Evolutionary conservation across 2,329 filamentous ascomycete species (phyloP).

Genomic region (Penicillium janthinellum): DNA sequence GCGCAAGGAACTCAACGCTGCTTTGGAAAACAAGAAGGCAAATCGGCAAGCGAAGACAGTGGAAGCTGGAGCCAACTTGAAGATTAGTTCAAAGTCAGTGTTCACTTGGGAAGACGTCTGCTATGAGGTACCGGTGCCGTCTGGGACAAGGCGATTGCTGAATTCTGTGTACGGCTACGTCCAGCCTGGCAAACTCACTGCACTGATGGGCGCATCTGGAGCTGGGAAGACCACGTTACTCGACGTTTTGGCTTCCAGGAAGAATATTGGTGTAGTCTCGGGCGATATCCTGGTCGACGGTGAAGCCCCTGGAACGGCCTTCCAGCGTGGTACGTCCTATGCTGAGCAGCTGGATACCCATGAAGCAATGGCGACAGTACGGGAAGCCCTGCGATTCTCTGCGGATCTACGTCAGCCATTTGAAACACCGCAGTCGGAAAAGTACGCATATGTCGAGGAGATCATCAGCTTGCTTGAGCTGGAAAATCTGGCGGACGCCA

Average conservation of each 20-base stretch:
- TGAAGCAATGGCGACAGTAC: slow-evolving; percentile 62
- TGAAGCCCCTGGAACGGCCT: slow-evolving; percentile 57
- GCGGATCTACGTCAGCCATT: slow-evolving; percentile 65
- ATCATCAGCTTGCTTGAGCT: slow-evolving; percentile 66
- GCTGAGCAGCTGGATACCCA: slow-evolving; percentile 68
- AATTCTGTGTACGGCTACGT: slow-evolving; percentile 54
- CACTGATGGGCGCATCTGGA: slow-evolving; percentile 58
- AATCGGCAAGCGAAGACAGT: slow-evolving; percentile 37
- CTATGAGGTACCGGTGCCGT: slow-evolving; percentile 53
- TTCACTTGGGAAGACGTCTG: slow-evolving; percentile 57
- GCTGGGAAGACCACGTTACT: slow-evolving; percentile 85
- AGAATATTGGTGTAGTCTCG: slow-evolving; percentile 65
- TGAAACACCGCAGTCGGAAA: slow-evolving; percentile 60
- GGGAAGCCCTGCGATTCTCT: slow-evolving; percentile 68
- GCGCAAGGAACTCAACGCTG: slow-evolving; percentile 39
- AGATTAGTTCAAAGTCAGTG: slow-evolving; percentile 57
- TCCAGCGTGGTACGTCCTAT: slow-evolving; percentile 66
- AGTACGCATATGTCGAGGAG: slow-evolving; percentile 67
- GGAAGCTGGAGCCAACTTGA: slow-evolving; percentile 48
- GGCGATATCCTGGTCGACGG: slow-evolving; percentile 67
- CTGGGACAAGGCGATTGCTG: slow-evolving; percentile 49
- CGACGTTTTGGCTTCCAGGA: slow-evolving; percentile 70
- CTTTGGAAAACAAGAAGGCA: slow-evolving; percentile 44
- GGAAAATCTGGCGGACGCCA: slow-evolving; percentile 66
- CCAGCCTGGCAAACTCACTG: slow-evolving; percentile 52